Percentiles rank a stretch among this genome's conserved stretches.
Evolutionary conservation across 495 filamentous ascomycete species (phyloP).

Genomic region (Neurospora intermedia): DNA sequence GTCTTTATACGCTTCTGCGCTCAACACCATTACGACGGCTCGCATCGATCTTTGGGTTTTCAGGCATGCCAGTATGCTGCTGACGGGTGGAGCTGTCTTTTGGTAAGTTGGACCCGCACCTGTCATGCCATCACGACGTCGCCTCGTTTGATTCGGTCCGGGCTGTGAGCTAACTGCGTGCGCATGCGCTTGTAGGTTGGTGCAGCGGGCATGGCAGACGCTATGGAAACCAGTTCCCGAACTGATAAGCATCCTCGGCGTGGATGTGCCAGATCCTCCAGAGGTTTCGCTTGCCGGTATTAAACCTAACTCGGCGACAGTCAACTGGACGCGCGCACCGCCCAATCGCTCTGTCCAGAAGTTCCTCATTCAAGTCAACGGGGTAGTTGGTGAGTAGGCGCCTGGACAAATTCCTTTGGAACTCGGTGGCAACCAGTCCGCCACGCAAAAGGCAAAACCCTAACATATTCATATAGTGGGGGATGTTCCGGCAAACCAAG

Average conservation of each 20-base stretch:
- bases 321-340: slow-evolving; percentile 81
- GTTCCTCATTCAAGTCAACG: slow-evolving; percentile 88
- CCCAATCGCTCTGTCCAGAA: slow-evolving; percentile 69
- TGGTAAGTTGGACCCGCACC: slow-evolving; percentile 24
- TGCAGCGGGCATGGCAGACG: slow-evolving; percentile 73
- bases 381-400: slow-evolving; percentile 61
- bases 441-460: not conserved
- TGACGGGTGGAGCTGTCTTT: slow-evolving; percentile 33
- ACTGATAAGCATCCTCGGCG: slow-evolving; percentile 77
- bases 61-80: slow-evolving; percentile 35
- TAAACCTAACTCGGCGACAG: slow-evolving; percentile 71
- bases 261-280: slow-evolving; percentile 85
- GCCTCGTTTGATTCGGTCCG: not conserved
- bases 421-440: not conserved
- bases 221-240: slow-evolving; percentile 83
- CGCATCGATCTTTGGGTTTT: slow-evolving; percentile 29
- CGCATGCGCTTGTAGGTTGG: slow-evolving; percentile 45
- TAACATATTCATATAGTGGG: slow-evolving; percentile 49
- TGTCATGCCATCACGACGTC: not conserved
- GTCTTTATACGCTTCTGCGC: slow-evolving; percentile 25
- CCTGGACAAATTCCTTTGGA: not conserved
- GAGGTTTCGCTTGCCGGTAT: slow-evolving; percentile 88
- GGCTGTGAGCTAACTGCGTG: slow-evolving; percentile 6
- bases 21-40: slow-evolving; percentile 21
- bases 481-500: slow-evolving; percentile 64